phyloP scores from a whole-genome alignment of 2,329 filamentous ascomycete species.

The Fulvia fulva region DNA sequence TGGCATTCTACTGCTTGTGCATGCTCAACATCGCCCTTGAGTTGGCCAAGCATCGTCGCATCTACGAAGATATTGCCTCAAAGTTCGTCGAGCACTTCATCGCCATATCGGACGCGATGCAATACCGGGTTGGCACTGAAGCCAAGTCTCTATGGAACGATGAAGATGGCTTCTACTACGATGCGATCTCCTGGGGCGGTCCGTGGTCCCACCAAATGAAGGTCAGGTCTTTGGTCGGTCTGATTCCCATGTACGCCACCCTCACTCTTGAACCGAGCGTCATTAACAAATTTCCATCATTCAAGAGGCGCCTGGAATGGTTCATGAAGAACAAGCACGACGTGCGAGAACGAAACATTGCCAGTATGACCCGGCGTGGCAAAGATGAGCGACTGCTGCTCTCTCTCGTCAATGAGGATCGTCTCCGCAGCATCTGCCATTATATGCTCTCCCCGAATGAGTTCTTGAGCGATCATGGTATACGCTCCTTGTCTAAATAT shows the following conservation, averaged over 20 bases:
- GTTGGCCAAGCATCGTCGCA: constrained; percentile 88
- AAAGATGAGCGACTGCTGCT: constrained; percentile 85
- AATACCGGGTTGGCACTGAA: constrained; percentile 61
- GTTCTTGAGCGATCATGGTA: constrained; percentile 85
- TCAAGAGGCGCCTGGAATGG: constrained; percentile 92
- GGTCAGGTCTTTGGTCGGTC: constrained; percentile 83
- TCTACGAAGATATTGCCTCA: constrained; percentile 92
- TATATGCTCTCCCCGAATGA: constrained; percentile 93
- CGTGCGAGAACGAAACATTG: constrained; percentile 88
- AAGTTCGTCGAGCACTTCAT: constrained; percentile 99
- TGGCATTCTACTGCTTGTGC: constrained; percentile 94
- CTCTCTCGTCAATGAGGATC: constrained; percentile 86
- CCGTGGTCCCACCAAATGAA: constrained; percentile 91
- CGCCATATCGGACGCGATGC: constrained; percentile 95
- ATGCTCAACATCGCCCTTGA: constrained; percentile 98
- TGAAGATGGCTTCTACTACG: constrained; percentile 95
- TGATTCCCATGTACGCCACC: constrained; percentile 91
- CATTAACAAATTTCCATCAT: constrained; percentile 83
- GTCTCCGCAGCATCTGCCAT: constrained; percentile 81
- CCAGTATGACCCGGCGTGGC: constrained; percentile 83
- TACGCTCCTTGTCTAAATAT: constrained; percentile 85
- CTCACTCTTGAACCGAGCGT: constrained; percentile 90
- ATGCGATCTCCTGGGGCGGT: constrained; percentile 93
- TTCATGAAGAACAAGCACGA: constrained; percentile 86
- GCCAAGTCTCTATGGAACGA: constrained; percentile 94